Percentiles rank a stretch among this genome's conserved stretches.
These are phyloP conservation scores for Nevesoporus exiguus DNA, from an alignment of 768 basidiomycete species.

Conservation along the genomic window DNA sequence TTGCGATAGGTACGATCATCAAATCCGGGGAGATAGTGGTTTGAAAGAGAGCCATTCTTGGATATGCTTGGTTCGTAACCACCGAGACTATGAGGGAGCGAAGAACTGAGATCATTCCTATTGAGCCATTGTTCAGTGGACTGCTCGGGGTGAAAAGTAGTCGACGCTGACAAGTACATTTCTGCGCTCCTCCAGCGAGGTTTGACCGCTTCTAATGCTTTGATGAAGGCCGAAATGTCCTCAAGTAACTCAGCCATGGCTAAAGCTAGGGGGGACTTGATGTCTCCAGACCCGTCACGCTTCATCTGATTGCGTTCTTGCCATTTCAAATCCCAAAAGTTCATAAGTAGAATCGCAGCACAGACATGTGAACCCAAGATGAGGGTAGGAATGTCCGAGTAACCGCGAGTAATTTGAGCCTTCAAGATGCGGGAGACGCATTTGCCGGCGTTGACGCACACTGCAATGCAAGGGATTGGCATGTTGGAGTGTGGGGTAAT, in stretches of 20 bases:
- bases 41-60: conserved; percentile 8
- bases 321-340: conserved; percentile 55
- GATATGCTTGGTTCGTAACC: conserved; percentile 19
- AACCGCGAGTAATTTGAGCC: conserved; percentile 43
- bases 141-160: conserved; percentile 13
- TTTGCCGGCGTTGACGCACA: conserved; percentile 59
- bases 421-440: conserved; percentile 60
- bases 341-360: conserved; percentile 51
- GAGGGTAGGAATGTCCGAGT: conserved; percentile 41
- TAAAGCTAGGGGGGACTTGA: conserved; percentile 28
- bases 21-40: conserved; percentile 4
- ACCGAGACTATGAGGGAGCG: conserved; percentile 26
- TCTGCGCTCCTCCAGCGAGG: conserved; percentile 34
- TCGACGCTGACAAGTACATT: conserved; percentile 34
- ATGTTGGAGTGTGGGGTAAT: conserved; percentile 27
- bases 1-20: conserved; percentile 10
- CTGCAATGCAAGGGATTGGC: conserved; percentile 50
- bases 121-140: conserved; percentile 33
- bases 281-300: conserved; percentile 22
- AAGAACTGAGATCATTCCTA: conserved; percentile 28
- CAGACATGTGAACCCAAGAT: conserved; percentile 48
- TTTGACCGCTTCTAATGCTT: conserved; percentile 26
- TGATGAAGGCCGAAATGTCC: conserved; percentile 26
- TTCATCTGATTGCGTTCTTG: conserved; percentile 38
- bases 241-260: conserved; percentile 33